These are phyloP conservation scores for Tetracladium marchalianum DNA, from an alignment of 495 filamentous ascomycete species.

Conservation along the genomic window DNA sequence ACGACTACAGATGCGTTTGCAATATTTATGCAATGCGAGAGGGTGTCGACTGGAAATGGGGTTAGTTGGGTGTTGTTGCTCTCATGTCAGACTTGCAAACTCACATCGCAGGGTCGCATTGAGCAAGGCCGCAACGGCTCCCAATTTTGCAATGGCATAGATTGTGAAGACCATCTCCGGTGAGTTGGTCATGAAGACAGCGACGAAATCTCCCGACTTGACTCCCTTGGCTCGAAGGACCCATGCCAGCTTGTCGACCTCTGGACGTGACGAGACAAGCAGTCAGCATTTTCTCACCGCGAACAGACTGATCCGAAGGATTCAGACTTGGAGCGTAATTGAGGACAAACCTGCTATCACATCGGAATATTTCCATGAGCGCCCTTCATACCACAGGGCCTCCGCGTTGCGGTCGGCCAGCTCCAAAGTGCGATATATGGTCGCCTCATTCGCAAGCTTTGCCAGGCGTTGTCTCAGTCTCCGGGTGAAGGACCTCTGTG, in stretches of 20 bases:
- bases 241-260: constrained; percentile 36
- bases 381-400: constrained; percentile 42
- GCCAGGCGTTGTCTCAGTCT: constrained; percentile 30
- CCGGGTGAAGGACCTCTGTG: constrained; percentile 26
- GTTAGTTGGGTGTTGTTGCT: constrained; percentile 6
- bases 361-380: constrained; percentile 38
- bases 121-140: constrained; percentile 13
- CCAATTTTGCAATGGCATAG: constrained; percentile 13
- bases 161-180: constrained; percentile 18
- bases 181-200: constrained; percentile 32
- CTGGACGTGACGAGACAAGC: constrained; percentile 14
- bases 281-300: neutral
- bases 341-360: constrained; percentile 34
- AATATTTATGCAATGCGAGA: constrained; percentile 18
- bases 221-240: constrained; percentile 29
- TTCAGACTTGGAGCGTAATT: neutral
- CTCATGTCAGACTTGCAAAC: neutral
- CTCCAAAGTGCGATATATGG: constrained; percentile 35
- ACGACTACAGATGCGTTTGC: constrained; percentile 14
- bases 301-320: neutral
- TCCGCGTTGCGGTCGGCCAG: constrained; percentile 26
- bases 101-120: constrained; percentile 19
- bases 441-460: constrained; percentile 32
- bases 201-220: constrained; percentile 31
- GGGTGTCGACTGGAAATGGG: constrained; percentile 28